Evolutionary conservation across 495 filamentous ascomycete species (phyloP).

Genomic region (Sporormia fimetaria): DNA sequence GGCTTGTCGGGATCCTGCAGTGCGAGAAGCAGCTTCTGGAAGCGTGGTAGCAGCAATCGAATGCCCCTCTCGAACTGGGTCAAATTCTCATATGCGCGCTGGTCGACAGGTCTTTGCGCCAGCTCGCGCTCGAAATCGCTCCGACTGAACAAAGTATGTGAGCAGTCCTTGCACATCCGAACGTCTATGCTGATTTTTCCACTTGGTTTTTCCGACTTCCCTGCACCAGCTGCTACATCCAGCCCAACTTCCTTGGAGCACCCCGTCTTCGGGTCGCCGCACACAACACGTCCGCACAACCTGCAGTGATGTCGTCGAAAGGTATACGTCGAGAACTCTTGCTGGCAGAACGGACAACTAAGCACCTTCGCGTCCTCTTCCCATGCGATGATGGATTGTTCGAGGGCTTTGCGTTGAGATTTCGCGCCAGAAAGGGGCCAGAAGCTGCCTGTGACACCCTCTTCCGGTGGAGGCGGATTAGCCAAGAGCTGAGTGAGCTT

Average conservation of each 20-base stretch:
- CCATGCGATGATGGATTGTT: conserved; percentile 90
- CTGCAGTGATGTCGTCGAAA: conserved; percentile 91
- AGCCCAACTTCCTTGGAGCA: conserved; percentile 80
- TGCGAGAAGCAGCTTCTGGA: conserved; percentile 64
- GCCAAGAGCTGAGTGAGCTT: conserved; percentile 78
- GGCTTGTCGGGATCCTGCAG: conserved; percentile 62
- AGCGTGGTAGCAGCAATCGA: conserved; percentile 67
- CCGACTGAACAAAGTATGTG: conserved; percentile 68
- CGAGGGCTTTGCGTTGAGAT: conserved; percentile 62
- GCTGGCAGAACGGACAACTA: conserved; percentile 85
- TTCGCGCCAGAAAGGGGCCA: conserved; percentile 49
- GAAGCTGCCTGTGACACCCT: conserved; percentile 39
- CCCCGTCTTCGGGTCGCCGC: conserved; percentile 67
- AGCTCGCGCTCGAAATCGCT: conserved; percentile 69
- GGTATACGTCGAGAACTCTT: conserved; percentile 81
- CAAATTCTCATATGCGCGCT: conserved; percentile 76
- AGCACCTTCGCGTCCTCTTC: conserved; percentile 76
- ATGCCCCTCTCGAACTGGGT: conserved; percentile 86
- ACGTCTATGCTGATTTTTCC: conserved; percentile 62
- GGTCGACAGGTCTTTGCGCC: conserved; percentile 56
- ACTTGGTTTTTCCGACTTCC: conserved; percentile 49
- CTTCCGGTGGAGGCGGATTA: conserved; percentile 51
- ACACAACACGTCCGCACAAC: conserved; percentile 85
- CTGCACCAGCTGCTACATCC: conserved; percentile 56
- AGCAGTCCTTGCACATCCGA: conserved; percentile 86